Evolutionary conservation across 331 rosid species (phyloP).

Genomic region (Cydonia oblonga): DNA sequence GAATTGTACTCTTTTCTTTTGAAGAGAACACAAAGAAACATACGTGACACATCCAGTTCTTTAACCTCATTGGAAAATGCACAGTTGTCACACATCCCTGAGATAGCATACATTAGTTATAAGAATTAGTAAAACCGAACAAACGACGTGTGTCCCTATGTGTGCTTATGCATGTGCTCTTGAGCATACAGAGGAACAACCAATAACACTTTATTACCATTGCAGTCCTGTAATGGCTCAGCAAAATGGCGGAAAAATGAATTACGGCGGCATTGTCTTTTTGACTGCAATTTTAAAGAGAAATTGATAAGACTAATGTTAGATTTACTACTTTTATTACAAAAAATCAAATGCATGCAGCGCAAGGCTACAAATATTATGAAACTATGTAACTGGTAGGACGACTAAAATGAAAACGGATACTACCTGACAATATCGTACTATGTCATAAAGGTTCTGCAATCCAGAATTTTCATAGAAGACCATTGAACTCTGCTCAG

Average conservation of each 20-base stretch:
- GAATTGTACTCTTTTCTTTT: background rate
- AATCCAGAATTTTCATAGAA: constrained; percentile 85
- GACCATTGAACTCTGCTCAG: constrained; percentile 89
- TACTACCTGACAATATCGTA: constrained; percentile 73
- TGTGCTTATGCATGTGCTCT: background rate
- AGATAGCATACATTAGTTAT: constrained; percentile 5
- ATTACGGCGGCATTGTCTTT: constrained; percentile 66
- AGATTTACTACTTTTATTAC: background rate
- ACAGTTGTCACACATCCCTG: constrained; percentile 97
- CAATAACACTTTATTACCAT: constrained; percentile 39
- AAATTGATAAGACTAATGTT: background rate
- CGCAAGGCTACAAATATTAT: background rate
- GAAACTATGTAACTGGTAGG: background rate
- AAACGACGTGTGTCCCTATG: background rate
- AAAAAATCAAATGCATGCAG: background rate
- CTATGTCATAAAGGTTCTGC: constrained; percentile 90
- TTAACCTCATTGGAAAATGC: constrained; percentile 60
- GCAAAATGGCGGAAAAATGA: constrained; percentile 82
- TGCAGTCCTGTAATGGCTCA: constrained; percentile 87
- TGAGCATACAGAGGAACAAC: background rate
- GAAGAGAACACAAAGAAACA: constrained; percentile 22
- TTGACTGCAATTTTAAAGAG: constrained; percentile 47
- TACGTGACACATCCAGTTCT: constrained; percentile 70
- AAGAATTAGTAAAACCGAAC: background rate
- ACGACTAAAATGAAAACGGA: background rate